Evolutionary conservation across 768 basidiomycete genomes (phyloP).

Genomic region (Phylloporus rhodoxanthus): DNA sequence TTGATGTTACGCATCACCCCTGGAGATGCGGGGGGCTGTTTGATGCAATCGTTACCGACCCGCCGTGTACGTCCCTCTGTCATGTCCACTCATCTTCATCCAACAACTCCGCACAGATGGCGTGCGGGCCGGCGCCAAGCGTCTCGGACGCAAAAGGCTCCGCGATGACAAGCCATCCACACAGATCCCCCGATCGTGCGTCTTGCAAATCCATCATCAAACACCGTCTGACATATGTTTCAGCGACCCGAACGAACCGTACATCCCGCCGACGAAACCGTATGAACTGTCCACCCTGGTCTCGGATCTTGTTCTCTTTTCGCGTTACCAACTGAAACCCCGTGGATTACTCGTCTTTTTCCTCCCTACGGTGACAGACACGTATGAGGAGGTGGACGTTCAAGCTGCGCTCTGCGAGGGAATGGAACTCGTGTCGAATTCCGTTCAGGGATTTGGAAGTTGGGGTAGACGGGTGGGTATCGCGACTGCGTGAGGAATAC

Average conservation of each 20-base stretch:
- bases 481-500: background rate
- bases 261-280: conserved; percentile 85
- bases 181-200: conserved; percentile 42
- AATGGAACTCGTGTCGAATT: conserved; percentile 85
- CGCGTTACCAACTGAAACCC: conserved; percentile 80
- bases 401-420: conserved; percentile 73
- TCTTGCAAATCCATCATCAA: background rate
- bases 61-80: conserved; percentile 63
- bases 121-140: conserved; percentile 82
- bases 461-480: conserved; percentile 85
- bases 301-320: conserved; percentile 71
- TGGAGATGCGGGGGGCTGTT: conserved; percentile 87
- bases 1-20: conserved; percentile 87
- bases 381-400: conserved; percentile 85
- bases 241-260: conserved; percentile 51
- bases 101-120: conserved; percentile 52
- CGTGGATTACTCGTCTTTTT: conserved; percentile 92
- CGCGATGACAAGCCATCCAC: conserved; percentile 25
- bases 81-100: background rate
- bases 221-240: background rate
- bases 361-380: conserved; percentile 86
- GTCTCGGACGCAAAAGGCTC: conserved; percentile 62
- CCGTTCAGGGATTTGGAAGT: conserved; percentile 87
- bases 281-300: conserved; percentile 88
- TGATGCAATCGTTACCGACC: conserved; percentile 92